Percentiles rank a stretch among this genome's conserved stretches.
Conservation (phyloP, 176 grass and related monocot species). For the Bonia amplexicaulis region DNA sequence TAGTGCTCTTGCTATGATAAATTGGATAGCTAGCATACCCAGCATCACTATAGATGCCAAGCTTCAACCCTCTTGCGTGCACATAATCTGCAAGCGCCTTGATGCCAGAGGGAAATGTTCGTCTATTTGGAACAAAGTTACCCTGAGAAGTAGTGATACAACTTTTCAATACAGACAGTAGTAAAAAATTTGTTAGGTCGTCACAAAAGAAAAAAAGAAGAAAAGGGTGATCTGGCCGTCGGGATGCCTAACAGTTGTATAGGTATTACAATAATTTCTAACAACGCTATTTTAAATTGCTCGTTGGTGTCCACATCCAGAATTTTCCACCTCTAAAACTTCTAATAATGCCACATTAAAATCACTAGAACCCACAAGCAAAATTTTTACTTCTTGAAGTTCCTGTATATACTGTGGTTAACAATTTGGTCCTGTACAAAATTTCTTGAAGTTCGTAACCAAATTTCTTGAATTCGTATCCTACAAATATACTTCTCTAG, state of each 20-base stretch:
- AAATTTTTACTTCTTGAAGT: not conserved
- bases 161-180: slow-evolving; percentile 14
- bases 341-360: not conserved
- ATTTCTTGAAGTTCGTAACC: not conserved
- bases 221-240: not conserved
- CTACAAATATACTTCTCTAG: not conserved
- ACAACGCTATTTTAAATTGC: not conserved
- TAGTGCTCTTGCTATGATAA: not conserved
- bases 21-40: slow-evolving; percentile 54
- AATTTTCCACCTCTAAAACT: slow-evolving; percentile 5
- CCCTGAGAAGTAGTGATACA: slow-evolving; percentile 49
- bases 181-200: not conserved
- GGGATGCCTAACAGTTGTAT: not conserved
- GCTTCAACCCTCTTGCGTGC: slow-evolving; percentile 73
- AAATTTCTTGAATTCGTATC: not conserved
- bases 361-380: not conserved
- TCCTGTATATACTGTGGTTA: too few species aligned
- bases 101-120: slow-evolving; percentile 76
- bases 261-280: not conserved
- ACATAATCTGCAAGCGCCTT: slow-evolving; percentile 86
- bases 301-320: not conserved
- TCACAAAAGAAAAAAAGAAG: not conserved
- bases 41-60: slow-evolving; percentile 89
- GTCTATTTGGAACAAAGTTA: slow-evolving; percentile 55
- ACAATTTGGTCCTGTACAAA: not conserved